Evolutionary conservation across 208 protist species (phyloP), one percentile per base, ranked within the genome.

Genomic region (Crithidia fasciculata): DNA sequence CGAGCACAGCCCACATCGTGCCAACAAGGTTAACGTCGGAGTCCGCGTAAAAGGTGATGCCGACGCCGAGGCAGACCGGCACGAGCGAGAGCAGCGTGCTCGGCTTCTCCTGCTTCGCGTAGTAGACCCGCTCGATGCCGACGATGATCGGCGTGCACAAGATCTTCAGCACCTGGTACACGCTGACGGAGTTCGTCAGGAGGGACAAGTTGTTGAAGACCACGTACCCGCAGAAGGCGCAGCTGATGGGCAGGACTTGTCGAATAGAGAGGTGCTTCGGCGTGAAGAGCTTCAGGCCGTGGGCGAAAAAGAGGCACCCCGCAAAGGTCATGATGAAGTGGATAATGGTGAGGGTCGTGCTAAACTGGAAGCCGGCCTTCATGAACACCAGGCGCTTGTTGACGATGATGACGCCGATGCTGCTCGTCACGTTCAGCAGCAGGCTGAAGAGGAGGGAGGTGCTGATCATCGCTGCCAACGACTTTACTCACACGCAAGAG

Each of bases 121-220:
- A 90, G 28, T 71, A 69, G 0, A 60, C 44, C 16, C 78, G 72
- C 68, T 96, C 85, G 67, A 96, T 87, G 67, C 71, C 53, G 15
- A 94, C 77, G 60, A 96, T 95, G 19, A 90, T 55, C 10, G 92
- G 92, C 15, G 92, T 97, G 74, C 85, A 86, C 13, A 92, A n/a
- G 44, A 97, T 94, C 60, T 97, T 97, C 54, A 87, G 82, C 12
- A 91, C 79, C 76, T 97, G 92, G 63, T 97, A 97, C 53, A 97
- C 85, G 43, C 83, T 90, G 0, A 97, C 85, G 4, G 84, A 85
- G 80, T 97, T 97, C 8, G 68, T 86, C 8, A 95, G 58, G 0
- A 97, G 81, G n/a, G 88, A 95, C 5, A 97, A 47, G 76, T 97
- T 97, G 74, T 94, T 95, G 69, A 94, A 95, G 19, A 93, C 87